phyloP scores from a whole-genome alignment of 345 rosid genomes.

The Firmiana major region DNA sequence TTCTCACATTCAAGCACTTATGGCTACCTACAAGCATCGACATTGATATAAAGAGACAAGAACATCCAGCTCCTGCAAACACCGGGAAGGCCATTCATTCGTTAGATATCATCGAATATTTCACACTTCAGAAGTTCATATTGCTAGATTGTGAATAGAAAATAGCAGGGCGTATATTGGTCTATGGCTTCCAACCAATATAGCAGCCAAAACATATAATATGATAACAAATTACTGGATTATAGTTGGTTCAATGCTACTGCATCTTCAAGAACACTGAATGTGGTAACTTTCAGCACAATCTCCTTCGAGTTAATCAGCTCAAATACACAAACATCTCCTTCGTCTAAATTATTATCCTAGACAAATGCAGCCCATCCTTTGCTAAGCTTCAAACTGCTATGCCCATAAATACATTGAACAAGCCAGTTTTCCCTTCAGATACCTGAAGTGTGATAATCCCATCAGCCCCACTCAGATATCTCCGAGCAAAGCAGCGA shows the following conservation, averaged over 20 bases:
- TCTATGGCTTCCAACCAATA: background rate
- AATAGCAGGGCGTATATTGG: background rate
- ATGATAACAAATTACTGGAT: background rate
- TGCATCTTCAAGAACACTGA: slow-evolving; percentile 38
- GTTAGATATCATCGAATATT: background rate
- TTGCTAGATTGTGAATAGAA: background rate
- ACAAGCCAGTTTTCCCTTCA: slow-evolving; percentile 48
- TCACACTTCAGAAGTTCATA: background rate
- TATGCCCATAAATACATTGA: slow-evolving; percentile 29
- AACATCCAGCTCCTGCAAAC: background rate
- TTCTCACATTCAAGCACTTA: background rate
- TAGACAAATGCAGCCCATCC: slow-evolving; percentile 55
- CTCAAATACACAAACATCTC: slow-evolving; percentile 62
- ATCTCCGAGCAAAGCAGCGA: slow-evolving; percentile 36
- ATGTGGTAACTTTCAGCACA: slow-evolving; percentile 47
- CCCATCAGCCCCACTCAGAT: slow-evolving; percentile 35
- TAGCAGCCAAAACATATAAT: background rate
- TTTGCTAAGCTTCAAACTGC: slow-evolving; percentile 38
- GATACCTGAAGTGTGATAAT: slow-evolving; percentile 39
- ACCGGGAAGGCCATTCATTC: background rate
- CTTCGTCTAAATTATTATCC: slow-evolving; percentile 53
- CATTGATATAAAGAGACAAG: background rate
- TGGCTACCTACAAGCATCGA: background rate
- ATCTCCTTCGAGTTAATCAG: slow-evolving; percentile 33
- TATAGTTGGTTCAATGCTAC: background rate